Percentiles rank a stretch among this genome's conserved stretches.
These are phyloP conservation scores for Lathyrus sativus DNA, from an alignment of 306 rosid species.

Conservation along the genomic window DNA sequence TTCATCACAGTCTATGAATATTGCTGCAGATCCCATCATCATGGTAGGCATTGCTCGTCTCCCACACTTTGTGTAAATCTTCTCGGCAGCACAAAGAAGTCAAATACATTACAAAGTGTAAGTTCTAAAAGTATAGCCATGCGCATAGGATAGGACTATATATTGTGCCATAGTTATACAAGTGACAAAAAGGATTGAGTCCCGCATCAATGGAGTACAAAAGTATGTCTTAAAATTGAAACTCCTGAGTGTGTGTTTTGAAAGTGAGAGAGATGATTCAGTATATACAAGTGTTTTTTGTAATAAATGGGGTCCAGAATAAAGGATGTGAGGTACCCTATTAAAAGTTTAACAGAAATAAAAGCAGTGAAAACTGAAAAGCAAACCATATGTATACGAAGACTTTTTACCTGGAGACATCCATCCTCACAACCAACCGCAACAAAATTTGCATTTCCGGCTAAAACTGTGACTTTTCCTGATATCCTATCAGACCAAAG, in stretches of 20 bases:
- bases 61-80: slow-evolving; percentile 94
- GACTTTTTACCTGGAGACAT: slow-evolving; percentile 71
- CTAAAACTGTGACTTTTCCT: slow-evolving; percentile 93
- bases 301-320: slow-evolving; percentile 14
- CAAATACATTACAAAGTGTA: slow-evolving; percentile 13
- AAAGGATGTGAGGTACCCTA: neutral
- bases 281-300: slow-evolving; percentile 1
- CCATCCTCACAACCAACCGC: slow-evolving; percentile 99
- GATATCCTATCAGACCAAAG: slow-evolving; percentile 97
- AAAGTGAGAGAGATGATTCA: slow-evolving; percentile 4
- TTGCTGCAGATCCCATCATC: slow-evolving; percentile 95
- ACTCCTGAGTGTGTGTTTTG: neutral
- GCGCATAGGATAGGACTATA: slow-evolving; percentile 17
- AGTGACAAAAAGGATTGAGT: neutral
- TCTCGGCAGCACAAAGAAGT: slow-evolving; percentile 33
- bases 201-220: slow-evolving; percentile 11
- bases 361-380: neutral
- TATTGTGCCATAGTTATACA: slow-evolving; percentile 1
- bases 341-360: neutral
- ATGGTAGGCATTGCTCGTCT: slow-evolving; percentile 93
- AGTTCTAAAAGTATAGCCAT: slow-evolving; percentile 30
- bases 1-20: slow-evolving; percentile 90
- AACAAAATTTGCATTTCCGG: slow-evolving; percentile 93
- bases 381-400: slow-evolving; percentile 14
- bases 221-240: slow-evolving; percentile 2